Evolutionary conservation across 495 filamentous ascomycete genomes (phyloP).

Genomic region (Aspergillus cavernicola): DNA sequence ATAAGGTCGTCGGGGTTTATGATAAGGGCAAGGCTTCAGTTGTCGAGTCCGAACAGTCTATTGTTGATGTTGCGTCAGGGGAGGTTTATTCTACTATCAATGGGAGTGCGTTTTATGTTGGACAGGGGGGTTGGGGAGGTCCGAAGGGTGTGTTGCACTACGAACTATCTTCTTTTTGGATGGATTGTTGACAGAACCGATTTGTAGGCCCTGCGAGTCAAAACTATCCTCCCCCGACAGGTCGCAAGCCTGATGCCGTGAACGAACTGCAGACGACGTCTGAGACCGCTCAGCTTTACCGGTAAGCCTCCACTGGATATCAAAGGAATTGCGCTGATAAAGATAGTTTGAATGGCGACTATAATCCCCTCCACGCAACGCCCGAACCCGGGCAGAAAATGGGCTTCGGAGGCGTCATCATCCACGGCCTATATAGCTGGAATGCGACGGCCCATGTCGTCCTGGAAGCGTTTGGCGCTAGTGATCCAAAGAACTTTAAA

Average conservation of each 20-base stretch:
- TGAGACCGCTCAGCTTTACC: slow-evolving; percentile 72
- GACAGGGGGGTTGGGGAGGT: slow-evolving; percentile 83
- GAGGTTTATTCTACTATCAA: slow-evolving; percentile 69
- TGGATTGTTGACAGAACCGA: too few relatives aligned
- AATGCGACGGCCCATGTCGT: slow-evolving; percentile 77
- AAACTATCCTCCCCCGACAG: slow-evolving; percentile 71
- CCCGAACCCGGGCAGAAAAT: slow-evolving; percentile 81
- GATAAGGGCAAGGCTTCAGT: slow-evolving; percentile 87
- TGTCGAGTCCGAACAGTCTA: slow-evolving; percentile 71
- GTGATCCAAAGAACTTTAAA: slow-evolving; percentile 72
- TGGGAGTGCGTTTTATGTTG: slow-evolving; percentile 73
- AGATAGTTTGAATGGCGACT: slow-evolving; percentile 74
- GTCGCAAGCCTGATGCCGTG: slow-evolving; percentile 69
- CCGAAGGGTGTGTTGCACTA: slow-evolving; percentile 60
- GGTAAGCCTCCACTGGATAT: slow-evolving; percentile 30
- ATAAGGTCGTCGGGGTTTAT: slow-evolving; percentile 81
- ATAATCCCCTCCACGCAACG: slow-evolving; percentile 84
- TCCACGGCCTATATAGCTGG: slow-evolving; percentile 84
- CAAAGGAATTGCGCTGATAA: slow-evolving; percentile 1
- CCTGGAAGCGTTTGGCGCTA: slow-evolving; percentile 65
- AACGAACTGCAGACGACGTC: slow-evolving; percentile 62
- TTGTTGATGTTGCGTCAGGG: slow-evolving; percentile 65
- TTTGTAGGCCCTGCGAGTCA: slow-evolving; percentile 65
- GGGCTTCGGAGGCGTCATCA: slow-evolving; percentile 85
- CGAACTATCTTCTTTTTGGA: too few relatives aligned